Conservation (phyloP, 495 filamentous ascomycete genomes). For the Melanomma pulvis-pyrius region DNA sequence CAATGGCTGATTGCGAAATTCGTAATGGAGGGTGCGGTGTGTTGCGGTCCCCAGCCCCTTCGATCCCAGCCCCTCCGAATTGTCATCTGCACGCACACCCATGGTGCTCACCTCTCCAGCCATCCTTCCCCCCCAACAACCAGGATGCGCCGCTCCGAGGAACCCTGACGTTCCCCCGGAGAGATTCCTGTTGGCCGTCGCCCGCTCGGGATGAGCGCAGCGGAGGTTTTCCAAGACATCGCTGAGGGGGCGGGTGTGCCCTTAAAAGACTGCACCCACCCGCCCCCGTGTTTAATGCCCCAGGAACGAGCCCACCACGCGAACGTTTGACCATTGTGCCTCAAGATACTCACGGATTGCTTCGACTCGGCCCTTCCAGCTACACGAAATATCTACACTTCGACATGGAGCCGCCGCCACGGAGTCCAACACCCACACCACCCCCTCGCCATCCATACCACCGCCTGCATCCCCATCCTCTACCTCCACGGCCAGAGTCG, state of each 20-base stretch:
- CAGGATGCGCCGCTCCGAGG: too few species aligned
- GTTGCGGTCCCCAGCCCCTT: neutral
- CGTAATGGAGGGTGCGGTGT: slow-evolving; percentile 4
- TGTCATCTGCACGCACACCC: neutral
- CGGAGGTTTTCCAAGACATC: too few species aligned
- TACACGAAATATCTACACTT: neutral
- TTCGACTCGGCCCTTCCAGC: neutral
- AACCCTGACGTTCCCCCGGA: too few species aligned
- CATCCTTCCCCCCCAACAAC: neutral
- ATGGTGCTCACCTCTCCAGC: neutral
- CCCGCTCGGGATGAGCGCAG: too few species aligned
- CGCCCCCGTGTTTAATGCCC: too few species aligned
- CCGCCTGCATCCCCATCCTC: neutral
- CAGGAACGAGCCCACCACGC: too few species aligned
- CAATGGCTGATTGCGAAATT: too few species aligned
- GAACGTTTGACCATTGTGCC: too few species aligned
- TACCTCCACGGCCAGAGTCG: neutral
- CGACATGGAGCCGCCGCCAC: neutral
- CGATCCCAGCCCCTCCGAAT: slow-evolving; percentile 1
- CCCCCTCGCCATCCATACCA: neutral
- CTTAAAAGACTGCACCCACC: too few species aligned
- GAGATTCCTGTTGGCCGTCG: too few species aligned
- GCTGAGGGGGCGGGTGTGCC: too few species aligned
- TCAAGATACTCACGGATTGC: neutral
- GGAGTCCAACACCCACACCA: slow-evolving; percentile 5